Percentiles rank a stretch among this genome's conserved stretches.
Evolutionary conservation across 1,139 yeast species (phyloP).

Genomic region (Eremothecium coryli): DNA sequence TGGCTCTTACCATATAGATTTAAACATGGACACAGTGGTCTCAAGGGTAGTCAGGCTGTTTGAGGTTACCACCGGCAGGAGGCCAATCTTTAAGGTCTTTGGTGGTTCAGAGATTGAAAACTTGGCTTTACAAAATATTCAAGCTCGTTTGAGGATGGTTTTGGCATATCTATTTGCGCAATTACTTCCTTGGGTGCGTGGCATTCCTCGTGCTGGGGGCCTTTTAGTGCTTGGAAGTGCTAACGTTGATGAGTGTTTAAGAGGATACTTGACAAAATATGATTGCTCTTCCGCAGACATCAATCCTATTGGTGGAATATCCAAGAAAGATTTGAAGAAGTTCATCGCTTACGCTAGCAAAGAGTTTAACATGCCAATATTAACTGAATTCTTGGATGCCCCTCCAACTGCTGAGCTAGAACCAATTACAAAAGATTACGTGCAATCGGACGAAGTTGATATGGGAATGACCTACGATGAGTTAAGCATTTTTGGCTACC

Average conservation of each 20-base stretch:
- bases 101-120: slow-evolving; percentile 92
- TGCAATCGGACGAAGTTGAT: slow-evolving; percentile 92
- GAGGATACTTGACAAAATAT: slow-evolving; percentile 93
- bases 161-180: slow-evolving; percentile 89
- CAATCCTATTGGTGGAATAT: slow-evolving; percentile 95
- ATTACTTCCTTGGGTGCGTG: slow-evolving; percentile 87
- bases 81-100: slow-evolving; percentile 79
- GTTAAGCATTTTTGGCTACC: slow-evolving; percentile 79
- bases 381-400: slow-evolving; percentile 71
- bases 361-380: slow-evolving; percentile 65
- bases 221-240: slow-evolving; percentile 89
- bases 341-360: slow-evolving; percentile 73
- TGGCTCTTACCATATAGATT: slow-evolving; percentile 84
- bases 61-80: slow-evolving; percentile 82
- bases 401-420: slow-evolving; percentile 97
- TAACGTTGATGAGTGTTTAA: slow-evolving; percentile 91
- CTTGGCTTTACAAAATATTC: slow-evolving; percentile 88
- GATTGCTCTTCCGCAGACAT: slow-evolving; percentile 96
- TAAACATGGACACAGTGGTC: slow-evolving; percentile 84
- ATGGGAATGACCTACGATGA: slow-evolving; percentile 99
- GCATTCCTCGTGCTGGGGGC: slow-evolving; percentile 49
- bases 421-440: slow-evolving; percentile 84
- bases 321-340: slow-evolving; percentile 80
- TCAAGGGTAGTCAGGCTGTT: slow-evolving; percentile 64
- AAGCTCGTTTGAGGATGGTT: slow-evolving; percentile 93